phyloP scores from a whole-genome alignment of 495 filamentous ascomycete species.

The Aspergillus funiculosus region DNA sequence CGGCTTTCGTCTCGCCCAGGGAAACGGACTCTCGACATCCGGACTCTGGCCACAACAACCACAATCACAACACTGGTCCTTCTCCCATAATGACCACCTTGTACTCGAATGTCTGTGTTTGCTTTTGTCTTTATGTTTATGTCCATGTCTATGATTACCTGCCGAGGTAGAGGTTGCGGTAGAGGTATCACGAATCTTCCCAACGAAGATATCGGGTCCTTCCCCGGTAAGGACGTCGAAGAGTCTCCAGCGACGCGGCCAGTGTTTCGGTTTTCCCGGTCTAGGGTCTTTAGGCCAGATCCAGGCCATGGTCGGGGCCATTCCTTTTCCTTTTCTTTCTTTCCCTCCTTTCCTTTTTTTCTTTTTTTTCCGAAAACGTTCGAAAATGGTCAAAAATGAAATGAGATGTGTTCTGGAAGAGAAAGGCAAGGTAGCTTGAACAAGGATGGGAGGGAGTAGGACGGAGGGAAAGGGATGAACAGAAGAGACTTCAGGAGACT shows the following conservation, averaged over 20 bases:
- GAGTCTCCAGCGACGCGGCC: slow-evolving; percentile 33
- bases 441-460: too few species aligned
- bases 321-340: neutral
- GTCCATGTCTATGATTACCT: too few species aligned
- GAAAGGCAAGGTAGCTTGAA: too few species aligned
- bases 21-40: slow-evolving; percentile 1
- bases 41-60: neutral
- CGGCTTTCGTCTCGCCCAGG: slow-evolving; percentile 13
- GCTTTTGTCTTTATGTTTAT: neutral
- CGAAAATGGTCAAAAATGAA: too few species aligned
- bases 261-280: slow-evolving; percentile 29
- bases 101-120: neutral
- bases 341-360: neutral
- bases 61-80: neutral
- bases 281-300: slow-evolving; percentile 41
- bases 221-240: slow-evolving; percentile 34
- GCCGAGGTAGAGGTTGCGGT: too few species aligned
- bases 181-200: slow-evolving; percentile 16
- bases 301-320: slow-evolving; percentile 21
- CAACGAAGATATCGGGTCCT: slow-evolving; percentile 43
- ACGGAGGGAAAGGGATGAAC: too few species aligned
- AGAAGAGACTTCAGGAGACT: too few species aligned
- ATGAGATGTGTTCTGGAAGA: too few species aligned
- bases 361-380: neutral
- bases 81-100: slow-evolving; percentile 25